Percentiles rank a stretch among this genome's conserved stretches.
These are phyloP conservation scores for Alternaria sp. DNA, from an alignment of 2,329 filamentous ascomycete species.

Conservation along the genomic window DNA sequence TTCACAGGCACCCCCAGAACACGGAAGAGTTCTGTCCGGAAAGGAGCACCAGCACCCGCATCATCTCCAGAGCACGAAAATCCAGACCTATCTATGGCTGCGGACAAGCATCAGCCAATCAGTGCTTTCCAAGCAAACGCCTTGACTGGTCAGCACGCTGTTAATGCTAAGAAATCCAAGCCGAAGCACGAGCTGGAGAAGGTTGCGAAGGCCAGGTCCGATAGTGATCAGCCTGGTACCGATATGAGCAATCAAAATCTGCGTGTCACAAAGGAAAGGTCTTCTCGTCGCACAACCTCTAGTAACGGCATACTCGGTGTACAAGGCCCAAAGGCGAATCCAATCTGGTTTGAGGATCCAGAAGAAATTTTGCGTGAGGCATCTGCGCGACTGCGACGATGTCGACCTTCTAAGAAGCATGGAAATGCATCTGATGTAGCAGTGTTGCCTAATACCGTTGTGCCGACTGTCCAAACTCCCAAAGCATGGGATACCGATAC, in stretches of 20 bases:
- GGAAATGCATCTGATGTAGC: neutral
- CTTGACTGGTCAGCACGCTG: neutral
- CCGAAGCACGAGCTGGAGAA: neutral
- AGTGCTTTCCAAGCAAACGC: neutral
- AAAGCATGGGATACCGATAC: neutral
- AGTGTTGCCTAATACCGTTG: neutral
- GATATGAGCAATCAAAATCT: neutral
- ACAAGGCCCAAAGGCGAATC: constrained; percentile 30
- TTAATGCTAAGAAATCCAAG: neutral
- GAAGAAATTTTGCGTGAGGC: constrained; percentile 30
- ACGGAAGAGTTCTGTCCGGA: neutral
- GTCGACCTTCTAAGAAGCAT: constrained; percentile 17
- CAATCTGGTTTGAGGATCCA: constrained; percentile 29
- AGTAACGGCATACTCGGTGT: constrained; percentile 17
- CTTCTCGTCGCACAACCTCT: constrained; percentile 9
- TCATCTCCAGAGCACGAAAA: neutral
- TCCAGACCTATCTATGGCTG: neutral
- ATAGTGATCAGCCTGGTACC: neutral
- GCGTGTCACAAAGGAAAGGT: neutral
- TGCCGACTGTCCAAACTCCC: neutral
- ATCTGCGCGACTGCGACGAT: constrained; percentile 18
- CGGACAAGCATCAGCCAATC: neutral
- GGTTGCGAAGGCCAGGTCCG: neutral
- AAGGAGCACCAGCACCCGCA: neutral
- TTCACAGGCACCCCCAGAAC: neutral